Evolutionary conservation across 768 basidiomycete species (phyloP), one percentile per base, ranked within the genome.

Genomic region (Punctularia strigosozonata): DNA sequence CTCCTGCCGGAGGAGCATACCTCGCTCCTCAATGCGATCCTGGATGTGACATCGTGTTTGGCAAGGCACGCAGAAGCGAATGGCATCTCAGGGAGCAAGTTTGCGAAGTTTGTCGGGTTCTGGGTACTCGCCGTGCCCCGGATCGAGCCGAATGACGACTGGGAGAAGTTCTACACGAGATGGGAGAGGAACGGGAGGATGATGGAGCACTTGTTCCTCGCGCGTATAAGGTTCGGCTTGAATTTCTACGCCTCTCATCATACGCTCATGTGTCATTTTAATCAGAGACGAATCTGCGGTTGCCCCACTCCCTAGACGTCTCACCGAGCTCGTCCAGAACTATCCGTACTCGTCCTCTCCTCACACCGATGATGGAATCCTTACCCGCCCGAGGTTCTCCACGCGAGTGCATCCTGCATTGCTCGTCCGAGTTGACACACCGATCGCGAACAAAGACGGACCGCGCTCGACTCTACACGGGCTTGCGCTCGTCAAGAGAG

Each of bases 171-270:
- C 51, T 88, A 87, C 51, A 60, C 63, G 4, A 66, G 78, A 22
- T 88, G 86, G 86, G 81, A 88, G 47, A 64, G 66, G 21, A 69
- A 73, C 6, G 86, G 81, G 22, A 64, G 82, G 17, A 69, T 80
- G 30, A 50, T 87, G 36, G 86, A 87, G 47, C 85, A 88, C 58
- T 42, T 88, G 6, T 84, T 87, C 58, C 63, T 88, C 40, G 68
- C 78, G 14, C 66, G 71, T 40, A 73, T 87, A 40, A 71, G 86
- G 85, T 83, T 40, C 39, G 65, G 6, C 19, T 35, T 38, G 15
- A 22, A 15, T 3, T 19, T 12, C 21, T 36, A 19, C 6, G n/a
- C 34, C 15, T 5, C 40, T 6, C 12, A 4, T 24, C 28, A 1
- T 25, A 6, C n/a, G 8, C 25, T 14, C 36, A 15, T 24, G 13